phyloP scores from a whole-genome alignment of 2,329 filamentous ascomycete genomes.

The Epichloe brachyelytri region DNA sequence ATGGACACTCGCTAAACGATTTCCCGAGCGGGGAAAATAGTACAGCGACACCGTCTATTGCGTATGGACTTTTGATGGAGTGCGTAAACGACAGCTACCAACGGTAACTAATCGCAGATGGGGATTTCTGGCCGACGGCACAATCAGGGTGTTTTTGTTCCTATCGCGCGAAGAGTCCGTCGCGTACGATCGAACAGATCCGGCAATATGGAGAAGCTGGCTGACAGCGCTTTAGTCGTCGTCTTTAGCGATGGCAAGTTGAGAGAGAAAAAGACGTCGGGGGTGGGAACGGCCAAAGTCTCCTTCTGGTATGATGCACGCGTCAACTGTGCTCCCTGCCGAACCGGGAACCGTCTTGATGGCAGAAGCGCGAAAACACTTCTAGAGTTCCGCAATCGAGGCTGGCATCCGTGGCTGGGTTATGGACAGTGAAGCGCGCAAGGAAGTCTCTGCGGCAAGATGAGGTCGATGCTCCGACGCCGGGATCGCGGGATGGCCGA shows the following conservation, averaged over 20 bases:
- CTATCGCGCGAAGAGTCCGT: background rate
- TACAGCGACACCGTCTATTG: background rate
- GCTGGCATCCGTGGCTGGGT: background rate
- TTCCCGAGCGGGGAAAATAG: background rate
- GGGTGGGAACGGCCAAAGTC: background rate
- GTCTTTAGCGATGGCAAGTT: background rate
- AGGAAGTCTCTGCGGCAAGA: background rate
- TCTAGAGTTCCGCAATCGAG: background rate
- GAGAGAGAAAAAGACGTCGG: background rate
- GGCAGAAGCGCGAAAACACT: background rate
- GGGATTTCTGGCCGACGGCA: background rate
- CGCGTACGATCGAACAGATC: background rate
- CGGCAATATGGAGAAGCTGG: background rate
- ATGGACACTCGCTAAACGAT: background rate
- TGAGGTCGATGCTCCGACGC: conserved; percentile 5
- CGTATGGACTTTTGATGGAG: background rate
- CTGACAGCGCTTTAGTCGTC: background rate
- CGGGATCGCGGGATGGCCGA: conserved; percentile 4
- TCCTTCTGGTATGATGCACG: background rate
- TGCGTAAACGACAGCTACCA: background rate
- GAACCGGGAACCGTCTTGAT: background rate
- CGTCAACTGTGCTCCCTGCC: background rate
- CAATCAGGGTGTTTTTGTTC: background rate
- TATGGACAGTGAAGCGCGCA: background rate
- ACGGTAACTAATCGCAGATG: background rate